Conservation (phyloP, 768 basidiomycete genomes). For the Serendipita vermifera region DNA sequence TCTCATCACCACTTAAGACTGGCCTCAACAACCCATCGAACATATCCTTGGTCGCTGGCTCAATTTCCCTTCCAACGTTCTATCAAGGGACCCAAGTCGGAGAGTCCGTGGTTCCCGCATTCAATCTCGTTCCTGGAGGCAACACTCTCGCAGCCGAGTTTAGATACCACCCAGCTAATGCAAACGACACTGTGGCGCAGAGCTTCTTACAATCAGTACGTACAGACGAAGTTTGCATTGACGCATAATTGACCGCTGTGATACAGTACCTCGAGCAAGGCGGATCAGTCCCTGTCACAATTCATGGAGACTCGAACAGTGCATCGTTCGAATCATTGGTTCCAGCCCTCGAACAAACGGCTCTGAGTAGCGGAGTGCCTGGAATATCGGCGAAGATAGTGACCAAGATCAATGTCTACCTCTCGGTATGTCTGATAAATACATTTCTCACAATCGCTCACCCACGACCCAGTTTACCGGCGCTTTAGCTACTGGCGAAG, state of each 20-base stretch:
- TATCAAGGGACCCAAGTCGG: slow-evolving; percentile 34
- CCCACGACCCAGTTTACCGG: slow-evolving; percentile 37
- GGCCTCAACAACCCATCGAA: slow-evolving; percentile 55
- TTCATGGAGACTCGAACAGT: slow-evolving; percentile 46
- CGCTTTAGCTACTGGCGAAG: slow-evolving; percentile 20
- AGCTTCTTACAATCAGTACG: slow-evolving; percentile 8
- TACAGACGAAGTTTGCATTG: slow-evolving; percentile 32
- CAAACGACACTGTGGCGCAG: slow-evolving; percentile 54
- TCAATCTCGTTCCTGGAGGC: slow-evolving; percentile 44
- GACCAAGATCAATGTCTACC: slow-evolving; percentile 40
- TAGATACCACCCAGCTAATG: slow-evolving; percentile 50
- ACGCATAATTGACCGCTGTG: slow-evolving; percentile 20
- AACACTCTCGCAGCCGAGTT: slow-evolving; percentile 47
- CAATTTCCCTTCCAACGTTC: slow-evolving; percentile 44
- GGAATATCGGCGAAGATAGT: slow-evolving; percentile 29
- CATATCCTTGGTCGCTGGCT: slow-evolving; percentile 45
- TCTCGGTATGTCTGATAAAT: slow-evolving; percentile 28
- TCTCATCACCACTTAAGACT: slow-evolving; percentile 43
- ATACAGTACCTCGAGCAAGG: slow-evolving; percentile 44
- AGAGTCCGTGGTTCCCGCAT: slow-evolving; percentile 27
- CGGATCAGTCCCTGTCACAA: slow-evolving; percentile 35
- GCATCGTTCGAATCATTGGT: slow-evolving; percentile 50
- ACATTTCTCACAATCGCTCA: slow-evolving; percentile 12
- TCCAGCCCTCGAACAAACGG: slow-evolving; percentile 41
- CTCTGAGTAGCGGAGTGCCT: slow-evolving; percentile 28